Evolutionary conservation across 1,284 basidiomycete genomes (phyloP), one percentile per base, ranked within the genome.

Genomic region (Apiotrichum mycotoxinovorans): DNA sequence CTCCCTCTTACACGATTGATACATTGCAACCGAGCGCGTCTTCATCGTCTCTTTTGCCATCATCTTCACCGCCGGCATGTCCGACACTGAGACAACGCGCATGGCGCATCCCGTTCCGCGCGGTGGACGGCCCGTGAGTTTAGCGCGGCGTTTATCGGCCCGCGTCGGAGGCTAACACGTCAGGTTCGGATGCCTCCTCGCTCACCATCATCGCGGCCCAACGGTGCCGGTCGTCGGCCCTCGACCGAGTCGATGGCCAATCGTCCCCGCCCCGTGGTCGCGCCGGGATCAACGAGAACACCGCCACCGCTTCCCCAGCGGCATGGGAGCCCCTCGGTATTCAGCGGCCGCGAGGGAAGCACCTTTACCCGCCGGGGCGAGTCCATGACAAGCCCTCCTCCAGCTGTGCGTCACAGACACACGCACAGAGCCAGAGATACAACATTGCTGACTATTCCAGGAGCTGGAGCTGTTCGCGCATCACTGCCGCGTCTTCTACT

Each of bases 401-500:
- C 65, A 40, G 52, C 52, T 11, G 66, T 68, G 38, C 63, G 64
- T 60, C 40, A 14, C 22, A 18, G 18, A 8, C 26, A 2, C 22
- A 17, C 9, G 12, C 38, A 14, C 42, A 23, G 12, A 30, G 30
- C 30, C 30, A 30, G 5, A 5, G 7, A 5, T 12, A 12, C 30
- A 30, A 7, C 30, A 45, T 30, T 7, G 34, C 50, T 57, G 20
- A 53, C 54, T n/a, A 5, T 18, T 34, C 30, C 53, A 72, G 68
- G 64, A 70, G 25, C 61, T 75, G 0, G 62, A 66, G 26, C 62
- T 66, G 10, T 75, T 75, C 44, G 69, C 69, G 1, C 69, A 71
- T 52, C 72, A 71, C 54, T 75, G 73, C 48, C 62, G 69, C 7
- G 55, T 63, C 17, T 70, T 74, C 61, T 75, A 71, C 52, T 71